Base-by-base conservation (phyloP, 352 stramenopile species). In the Globisporangium abappressorium region DNA sequence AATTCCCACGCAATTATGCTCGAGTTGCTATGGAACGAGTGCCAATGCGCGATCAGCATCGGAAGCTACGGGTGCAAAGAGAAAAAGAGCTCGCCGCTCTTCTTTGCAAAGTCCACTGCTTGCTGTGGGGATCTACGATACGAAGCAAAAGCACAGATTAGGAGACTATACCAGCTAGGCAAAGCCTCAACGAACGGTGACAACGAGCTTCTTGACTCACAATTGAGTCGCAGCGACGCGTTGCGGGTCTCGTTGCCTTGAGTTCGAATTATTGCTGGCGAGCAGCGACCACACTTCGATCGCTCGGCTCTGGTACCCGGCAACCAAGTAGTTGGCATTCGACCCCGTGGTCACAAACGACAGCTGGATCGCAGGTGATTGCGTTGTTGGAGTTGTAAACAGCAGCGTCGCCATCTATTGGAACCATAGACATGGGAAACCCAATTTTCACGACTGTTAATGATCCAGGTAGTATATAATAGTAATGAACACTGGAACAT, bases 231-330 rank as follows among this genome's bases (percentile, higher is more conserved):
- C 63, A 12, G 76, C 70, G 4, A 84, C 57, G 5, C 76, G 71
- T 8, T 69, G 70, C 1, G 76, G 77, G 14, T 84, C 76, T 26
- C 70, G 57, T 26, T 65, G 59, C 8, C 67, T 70, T 0, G 67
- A 53, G 11, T 9, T 22, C 26, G 65, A 56, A 5, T 12, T 57
- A 38, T 20, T 47, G 28, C 36, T 51, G 18, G 63, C 51, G 6
- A 64, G 36, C 49, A 87, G 67, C 12, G 79, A 63, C 76, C 85
- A 79, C 15, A 92, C 67, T 47, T 92, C 85, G 20, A 91, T 70
- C 1, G 74, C 62, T 5, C 79, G 80, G 47, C 84, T 91, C 58
- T 89, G 81, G 63, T 85, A 90, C 3, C 62, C 83, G 26, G 77
- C 77, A 20, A 78, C 51, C 30, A 90, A 64, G 57, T 83, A 84